Evolutionary conservation across 176 grass and related monocot genomes (phyloP).

Genomic region (Oropetium thomaeum): DNA sequence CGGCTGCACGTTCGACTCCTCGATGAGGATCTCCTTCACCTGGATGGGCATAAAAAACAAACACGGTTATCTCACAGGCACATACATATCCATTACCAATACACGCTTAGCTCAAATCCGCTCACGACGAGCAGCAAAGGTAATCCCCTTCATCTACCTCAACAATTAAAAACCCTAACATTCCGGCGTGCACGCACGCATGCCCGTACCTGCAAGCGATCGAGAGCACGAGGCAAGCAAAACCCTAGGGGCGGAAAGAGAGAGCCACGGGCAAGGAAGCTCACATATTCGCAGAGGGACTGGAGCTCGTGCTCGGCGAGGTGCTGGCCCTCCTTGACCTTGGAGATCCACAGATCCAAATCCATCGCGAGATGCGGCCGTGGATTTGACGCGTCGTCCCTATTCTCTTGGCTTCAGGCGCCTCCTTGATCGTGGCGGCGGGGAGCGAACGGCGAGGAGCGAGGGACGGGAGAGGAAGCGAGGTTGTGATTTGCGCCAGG

Average conservation of each 20-base stretch:
- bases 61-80: not conserved
- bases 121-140: not conserved
- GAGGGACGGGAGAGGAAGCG: not conserved
- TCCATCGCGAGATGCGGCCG: slow-evolving; percentile 52
- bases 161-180: slow-evolving; percentile 17
- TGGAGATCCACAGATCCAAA: slow-evolving; percentile 99
- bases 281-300: slow-evolving; percentile 97
- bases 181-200: not conserved
- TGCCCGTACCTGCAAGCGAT: not conserved
- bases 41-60: not conserved
- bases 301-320: slow-evolving; percentile 97
- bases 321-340: slow-evolving; percentile 99
- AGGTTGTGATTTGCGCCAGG: slow-evolving; percentile 31
- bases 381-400: not conserved
- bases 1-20: slow-evolving; percentile 97
- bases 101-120: not conserved
- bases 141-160: not conserved
- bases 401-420: slow-evolving; percentile 24
- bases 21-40: slow-evolving; percentile 36
- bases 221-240: slow-evolving; percentile 3
- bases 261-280: not conserved
- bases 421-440: slow-evolving; percentile 33
- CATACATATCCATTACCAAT: not conserved
- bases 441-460: not conserved
- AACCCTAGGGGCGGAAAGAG: slow-evolving; percentile 42